Conservation (phyloP, 352 stramenopile species). For the Globisporangium ultimum region DNA sequence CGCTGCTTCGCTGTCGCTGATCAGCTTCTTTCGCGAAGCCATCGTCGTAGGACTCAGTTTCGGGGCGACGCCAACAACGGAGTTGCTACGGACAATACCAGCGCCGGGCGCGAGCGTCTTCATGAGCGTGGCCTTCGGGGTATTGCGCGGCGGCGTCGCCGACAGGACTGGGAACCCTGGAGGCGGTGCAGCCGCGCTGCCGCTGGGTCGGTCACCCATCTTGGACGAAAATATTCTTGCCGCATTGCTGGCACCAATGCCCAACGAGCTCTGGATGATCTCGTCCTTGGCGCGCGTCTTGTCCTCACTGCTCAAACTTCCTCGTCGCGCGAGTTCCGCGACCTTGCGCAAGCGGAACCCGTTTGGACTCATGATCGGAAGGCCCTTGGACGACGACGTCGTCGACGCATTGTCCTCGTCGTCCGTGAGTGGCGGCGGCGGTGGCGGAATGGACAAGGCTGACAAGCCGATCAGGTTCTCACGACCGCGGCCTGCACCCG, state of each 20-base stretch:
- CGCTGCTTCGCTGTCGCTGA: slow-evolving; percentile 4
- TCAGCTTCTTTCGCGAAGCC: slow-evolving; percentile 23
- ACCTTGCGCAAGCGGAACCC: slow-evolving; percentile 73
- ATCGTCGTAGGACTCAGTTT: slow-evolving; percentile 26
- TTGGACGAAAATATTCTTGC: slow-evolving; percentile 59
- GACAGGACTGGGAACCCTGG: slow-evolving; percentile 47
- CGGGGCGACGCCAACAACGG: slow-evolving; percentile 23
- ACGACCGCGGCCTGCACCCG: slow-evolving; percentile 21
- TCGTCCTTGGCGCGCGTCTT: slow-evolving; percentile 84
- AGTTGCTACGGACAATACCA: slow-evolving; percentile 53
- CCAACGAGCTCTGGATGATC: slow-evolving; percentile 85
- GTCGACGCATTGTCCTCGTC: slow-evolving; percentile 53
- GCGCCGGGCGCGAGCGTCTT: slow-evolving; percentile 48
- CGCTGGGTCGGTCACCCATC: slow-evolving; percentile 29
- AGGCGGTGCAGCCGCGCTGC: slow-evolving; percentile 27
- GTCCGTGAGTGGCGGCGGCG: slow-evolving; percentile 57
- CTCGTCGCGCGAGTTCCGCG: slow-evolving; percentile 69
- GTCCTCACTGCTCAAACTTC: slow-evolving; percentile 76
- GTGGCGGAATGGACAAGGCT: slow-evolving; percentile 57
- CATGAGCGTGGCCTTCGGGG: slow-evolving; percentile 41
- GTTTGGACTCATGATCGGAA: slow-evolving; percentile 86
- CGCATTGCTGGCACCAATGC: slow-evolving; percentile 60
- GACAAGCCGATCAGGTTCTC: slow-evolving; percentile 39
- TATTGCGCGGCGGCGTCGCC: slow-evolving; percentile 36
- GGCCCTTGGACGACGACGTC: slow-evolving; percentile 55